Percentiles rank a stretch among this genome's conserved stretches.
Conservation (phyloP, 208 protist genomes). For the Trypanosoma cruzi region DNA sequence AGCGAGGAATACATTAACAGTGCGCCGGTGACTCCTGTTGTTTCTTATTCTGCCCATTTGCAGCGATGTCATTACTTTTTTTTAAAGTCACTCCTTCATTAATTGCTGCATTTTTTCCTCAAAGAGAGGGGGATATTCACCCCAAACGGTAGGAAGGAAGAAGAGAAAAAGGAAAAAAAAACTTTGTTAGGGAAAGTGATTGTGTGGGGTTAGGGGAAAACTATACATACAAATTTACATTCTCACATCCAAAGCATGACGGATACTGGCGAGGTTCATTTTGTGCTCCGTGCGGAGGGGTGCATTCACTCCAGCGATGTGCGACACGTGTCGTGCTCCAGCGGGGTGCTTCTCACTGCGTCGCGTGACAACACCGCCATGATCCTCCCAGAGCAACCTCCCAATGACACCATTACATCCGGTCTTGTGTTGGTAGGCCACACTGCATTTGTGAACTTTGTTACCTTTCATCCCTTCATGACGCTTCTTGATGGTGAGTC, state of each 20-base stretch:
- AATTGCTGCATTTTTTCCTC: too few relatives aligned
- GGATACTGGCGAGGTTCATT: constrained; percentile 15
- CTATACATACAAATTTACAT: background rate
- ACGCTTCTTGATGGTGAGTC: constrained; percentile 36
- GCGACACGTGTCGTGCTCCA: constrained; percentile 41
- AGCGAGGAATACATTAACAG: too few relatives aligned
- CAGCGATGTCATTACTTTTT: too few relatives aligned
- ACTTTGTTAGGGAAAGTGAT: background rate
- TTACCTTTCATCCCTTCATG: constrained; percentile 47
- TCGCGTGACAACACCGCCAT: constrained; percentile 66
- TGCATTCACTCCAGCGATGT: constrained; percentile 57
- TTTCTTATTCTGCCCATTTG: too few relatives aligned
- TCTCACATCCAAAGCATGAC: too few relatives aligned
- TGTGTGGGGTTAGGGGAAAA: background rate
- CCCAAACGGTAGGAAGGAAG: too few relatives aligned
- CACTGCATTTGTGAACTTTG: constrained; percentile 84
- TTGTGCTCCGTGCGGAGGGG: constrained; percentile 63
- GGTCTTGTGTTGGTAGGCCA: constrained; percentile 49
- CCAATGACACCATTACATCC: constrained; percentile 20
- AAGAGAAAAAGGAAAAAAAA: background rate
- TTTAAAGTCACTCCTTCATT: too few relatives aligned
- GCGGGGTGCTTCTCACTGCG: constrained; percentile 37
- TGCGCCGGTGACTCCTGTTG: too few relatives aligned
- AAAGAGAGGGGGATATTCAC: too few relatives aligned
- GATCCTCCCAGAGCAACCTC: constrained; percentile 26